These are phyloP conservation scores for Salicornia ramosissima DNA, from an alignment of 148 eudicot genomes.

Conservation along the genomic window DNA sequence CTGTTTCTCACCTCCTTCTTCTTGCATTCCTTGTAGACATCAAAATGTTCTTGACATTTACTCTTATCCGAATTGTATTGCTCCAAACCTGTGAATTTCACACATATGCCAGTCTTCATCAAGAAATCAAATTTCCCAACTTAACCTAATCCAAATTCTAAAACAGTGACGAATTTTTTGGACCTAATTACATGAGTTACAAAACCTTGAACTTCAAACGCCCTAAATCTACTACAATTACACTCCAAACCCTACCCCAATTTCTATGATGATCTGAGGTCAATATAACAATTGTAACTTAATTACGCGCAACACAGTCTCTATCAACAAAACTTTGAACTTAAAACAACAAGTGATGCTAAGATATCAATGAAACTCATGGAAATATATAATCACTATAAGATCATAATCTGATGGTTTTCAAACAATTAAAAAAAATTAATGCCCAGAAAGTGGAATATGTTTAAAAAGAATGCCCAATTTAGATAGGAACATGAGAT, in stretches of 20 bases:
- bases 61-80: conserved; percentile 64
- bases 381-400: not conserved
- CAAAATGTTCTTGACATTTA: conserved; percentile 93
- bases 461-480: not conserved
- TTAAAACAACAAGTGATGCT: not conserved
- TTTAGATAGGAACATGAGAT: not conserved
- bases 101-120: not conserved
- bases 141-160: not conserved
- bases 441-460: not conserved
- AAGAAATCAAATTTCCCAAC: conserved; percentile 10
- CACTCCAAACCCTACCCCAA: not conserved
- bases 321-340: not conserved
- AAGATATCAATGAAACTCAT: not conserved
- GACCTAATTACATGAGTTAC: too few species aligned
- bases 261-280: not conserved
- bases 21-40: conserved; percentile 96
- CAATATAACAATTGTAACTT: not conserved
- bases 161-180: too few species aligned
- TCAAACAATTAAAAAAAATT: not conserved
- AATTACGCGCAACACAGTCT: not conserved
- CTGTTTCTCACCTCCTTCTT: conserved; percentile 65
- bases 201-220: too few species aligned
- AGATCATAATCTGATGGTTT: not conserved
- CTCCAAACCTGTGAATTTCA: conserved; percentile 60
- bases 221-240: not conserved